Percentiles rank a stretch among this genome's conserved stretches.
Evolutionary conservation across 1,284 basidiomycete species (phyloP).

Genomic region (Inonotus obliquus): DNA sequence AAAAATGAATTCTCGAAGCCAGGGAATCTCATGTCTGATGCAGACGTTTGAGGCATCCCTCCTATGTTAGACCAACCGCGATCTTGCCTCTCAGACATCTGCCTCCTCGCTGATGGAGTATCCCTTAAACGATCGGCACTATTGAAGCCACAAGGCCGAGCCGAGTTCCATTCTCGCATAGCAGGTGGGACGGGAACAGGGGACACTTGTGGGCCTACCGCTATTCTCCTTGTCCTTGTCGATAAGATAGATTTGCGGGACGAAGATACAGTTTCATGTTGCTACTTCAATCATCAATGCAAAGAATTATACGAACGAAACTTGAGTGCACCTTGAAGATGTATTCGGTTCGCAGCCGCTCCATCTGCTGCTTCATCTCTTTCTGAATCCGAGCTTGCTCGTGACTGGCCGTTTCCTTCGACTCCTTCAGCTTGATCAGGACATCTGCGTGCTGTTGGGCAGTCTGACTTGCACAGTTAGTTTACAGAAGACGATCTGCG

Average conservation of each 20-base stretch:
- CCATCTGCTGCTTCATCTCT: constrained; percentile 61
- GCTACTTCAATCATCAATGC: constrained; percentile 34
- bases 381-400: constrained; percentile 50
- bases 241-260: constrained; percentile 45
- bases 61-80: constrained; percentile 19
- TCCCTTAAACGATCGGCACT: constrained; percentile 30
- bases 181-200: constrained; percentile 37
- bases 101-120: constrained; percentile 35
- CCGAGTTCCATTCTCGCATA: constrained; percentile 35
- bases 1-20: constrained; percentile 36
- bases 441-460: constrained; percentile 55
- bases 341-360: constrained; percentile 63
- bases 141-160: constrained; percentile 21
- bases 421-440: constrained; percentile 49
- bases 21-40: constrained; percentile 19
- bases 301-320: too few relatives aligned
- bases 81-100: constrained; percentile 24
- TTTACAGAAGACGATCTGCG: not conserved
- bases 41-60: constrained; percentile 10
- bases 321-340: constrained; percentile 53
- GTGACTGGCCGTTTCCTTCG: constrained; percentile 55
- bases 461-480: constrained; percentile 35
- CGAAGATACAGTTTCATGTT: constrained; percentile 65
- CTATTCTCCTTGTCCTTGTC: constrained; percentile 35
- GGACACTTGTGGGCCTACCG: constrained; percentile 34